Evolutionary conservation across 2,329 filamentous ascomycete species (phyloP).

Genomic region (Volutella citrinella): DNA sequence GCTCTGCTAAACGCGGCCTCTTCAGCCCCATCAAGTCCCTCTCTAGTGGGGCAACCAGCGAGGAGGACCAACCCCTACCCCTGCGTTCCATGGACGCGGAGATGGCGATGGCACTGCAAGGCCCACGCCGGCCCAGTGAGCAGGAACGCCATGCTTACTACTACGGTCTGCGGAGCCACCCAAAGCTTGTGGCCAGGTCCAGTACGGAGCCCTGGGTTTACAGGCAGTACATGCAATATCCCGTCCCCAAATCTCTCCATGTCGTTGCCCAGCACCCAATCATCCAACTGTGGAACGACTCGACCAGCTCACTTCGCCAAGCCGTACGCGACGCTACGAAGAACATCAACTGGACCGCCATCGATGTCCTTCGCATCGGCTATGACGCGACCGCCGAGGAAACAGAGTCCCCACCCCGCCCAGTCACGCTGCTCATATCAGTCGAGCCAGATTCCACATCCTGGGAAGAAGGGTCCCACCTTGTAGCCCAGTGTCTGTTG

Average conservation of each 20-base stretch:
- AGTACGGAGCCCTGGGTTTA: neutral
- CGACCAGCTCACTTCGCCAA: neutral
- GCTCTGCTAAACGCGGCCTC: too few species aligned
- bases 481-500: neutral
- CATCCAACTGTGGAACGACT: neutral
- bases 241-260: neutral
- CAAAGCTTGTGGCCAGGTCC: neutral
- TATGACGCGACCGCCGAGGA: neutral
- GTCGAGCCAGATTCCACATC: neutral
- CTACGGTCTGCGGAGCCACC: neutral
- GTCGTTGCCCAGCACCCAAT: neutral
- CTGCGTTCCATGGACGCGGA: too few species aligned
- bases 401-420: neutral
- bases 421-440: neutral
- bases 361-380: neutral
- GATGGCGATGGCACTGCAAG: too few species aligned
- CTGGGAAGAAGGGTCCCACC: neutral
- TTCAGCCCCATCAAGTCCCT: too few species aligned
- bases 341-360: neutral
- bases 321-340: neutral
- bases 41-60: too few species aligned
- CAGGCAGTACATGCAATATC: too few species aligned
- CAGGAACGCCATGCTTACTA: too few species aligned
- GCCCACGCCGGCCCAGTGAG: too few species aligned
- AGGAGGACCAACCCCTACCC: too few species aligned